phyloP scores from a whole-genome alignment of 2,329 filamentous ascomycete species.

The Fusarium sp. region DNA sequence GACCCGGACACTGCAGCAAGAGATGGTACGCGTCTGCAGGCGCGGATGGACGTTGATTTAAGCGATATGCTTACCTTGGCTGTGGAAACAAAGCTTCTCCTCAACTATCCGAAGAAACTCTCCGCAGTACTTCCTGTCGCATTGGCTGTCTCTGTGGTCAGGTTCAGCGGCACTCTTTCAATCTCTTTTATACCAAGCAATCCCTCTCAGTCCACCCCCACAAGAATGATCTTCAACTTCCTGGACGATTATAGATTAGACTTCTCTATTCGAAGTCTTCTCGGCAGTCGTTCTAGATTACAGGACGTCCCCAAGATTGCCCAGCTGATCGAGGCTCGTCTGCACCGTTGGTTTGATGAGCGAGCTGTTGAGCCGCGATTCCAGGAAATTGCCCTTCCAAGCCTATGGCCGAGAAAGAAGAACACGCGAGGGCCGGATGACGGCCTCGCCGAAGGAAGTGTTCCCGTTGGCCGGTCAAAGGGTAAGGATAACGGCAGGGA shows the following conservation, averaged over 20 bases:
- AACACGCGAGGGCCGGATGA: constrained; percentile 83
- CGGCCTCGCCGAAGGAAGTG: constrained; percentile 59
- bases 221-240: constrained; percentile 95
- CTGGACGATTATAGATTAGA: constrained; percentile 88
- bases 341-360: constrained; percentile 91
- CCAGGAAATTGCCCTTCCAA: constrained; percentile 87
- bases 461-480: constrained; percentile 65
- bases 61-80: constrained; percentile 96
- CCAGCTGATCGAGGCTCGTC: constrained; percentile 81
- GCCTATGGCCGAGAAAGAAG: constrained; percentile 85
- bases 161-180: constrained; percentile 94
- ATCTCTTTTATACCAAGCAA: constrained; percentile 91
- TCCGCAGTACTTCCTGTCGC: constrained; percentile 93
- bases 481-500: constrained; percentile 67
- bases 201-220: constrained; percentile 71
- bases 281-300: constrained; percentile 82
- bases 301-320: constrained; percentile 92
- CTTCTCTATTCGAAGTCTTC: constrained; percentile 82
- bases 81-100: constrained; percentile 90
- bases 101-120: constrained; percentile 93
- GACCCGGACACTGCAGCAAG: constrained; percentile 66
- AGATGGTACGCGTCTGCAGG: constrained; percentile 84
- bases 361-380: constrained; percentile 87
- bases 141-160: constrained; percentile 88
- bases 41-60: constrained; percentile 95